Conservation (phyloP, 768 basidiomycete species). For the Ramaria rubella region DNA sequence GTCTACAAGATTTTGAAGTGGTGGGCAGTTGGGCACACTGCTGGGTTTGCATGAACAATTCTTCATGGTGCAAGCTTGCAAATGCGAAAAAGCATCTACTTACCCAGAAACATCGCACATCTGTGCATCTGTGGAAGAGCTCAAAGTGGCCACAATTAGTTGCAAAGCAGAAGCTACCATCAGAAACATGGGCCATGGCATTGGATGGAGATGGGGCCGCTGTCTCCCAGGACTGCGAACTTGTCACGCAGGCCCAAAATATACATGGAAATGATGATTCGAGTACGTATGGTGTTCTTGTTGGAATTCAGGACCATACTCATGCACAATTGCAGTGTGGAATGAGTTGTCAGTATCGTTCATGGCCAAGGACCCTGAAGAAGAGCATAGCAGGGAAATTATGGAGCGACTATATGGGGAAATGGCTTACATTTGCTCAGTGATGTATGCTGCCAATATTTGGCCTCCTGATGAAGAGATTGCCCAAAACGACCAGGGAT, state of each 20-base stretch:
- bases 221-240: no score
- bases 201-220: neutral
- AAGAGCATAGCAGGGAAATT: no score
- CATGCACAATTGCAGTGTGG: no score
- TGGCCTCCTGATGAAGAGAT: neutral
- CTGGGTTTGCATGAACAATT: neutral
- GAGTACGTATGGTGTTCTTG: neutral
- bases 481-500: neutral
- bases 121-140: no score
- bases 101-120: neutral
- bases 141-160: no score
- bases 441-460: no score
- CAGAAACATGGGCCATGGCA: neutral
- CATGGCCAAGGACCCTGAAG: no score
- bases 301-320: no score
- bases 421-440: no score
- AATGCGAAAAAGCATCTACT: neutral
- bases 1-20: neutral
- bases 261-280: neutral
- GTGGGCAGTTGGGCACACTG: neutral
- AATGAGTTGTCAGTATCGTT: no score
- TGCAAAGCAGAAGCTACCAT: neutral
- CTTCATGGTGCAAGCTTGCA: no score
- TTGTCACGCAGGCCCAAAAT: neutral
- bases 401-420: no score